Evolutionary conservation across 345 rosid species (phyloP), one percentile per base, ranked within the genome.

Genomic region (Cardamine resedifolia): DNA sequence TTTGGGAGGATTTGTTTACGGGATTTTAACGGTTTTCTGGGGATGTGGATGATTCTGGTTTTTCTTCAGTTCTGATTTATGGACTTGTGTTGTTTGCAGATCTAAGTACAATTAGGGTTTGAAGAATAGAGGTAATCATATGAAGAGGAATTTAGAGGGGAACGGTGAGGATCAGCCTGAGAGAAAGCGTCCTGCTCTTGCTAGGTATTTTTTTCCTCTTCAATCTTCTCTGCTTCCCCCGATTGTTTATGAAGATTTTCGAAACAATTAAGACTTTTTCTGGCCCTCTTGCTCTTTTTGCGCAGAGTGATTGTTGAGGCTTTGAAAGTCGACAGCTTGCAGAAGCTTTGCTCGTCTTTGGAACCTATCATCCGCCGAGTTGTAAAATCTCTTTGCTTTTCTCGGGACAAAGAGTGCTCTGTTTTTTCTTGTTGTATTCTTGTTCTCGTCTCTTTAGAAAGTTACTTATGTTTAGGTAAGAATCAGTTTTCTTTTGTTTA

Each of bases 361-460:
- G 98, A 93, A 77, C 97, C 98, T 36, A 82, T 93, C 60, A 87
- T 93, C 66, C 97, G 98, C 26, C 81, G 92, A 84, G 97, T 93
- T 72, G 98, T 93, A 90, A 86, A 90, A 26, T 55, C 60, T 66
- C 30, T 24, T 30, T 68, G 27, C 34, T 31, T 33, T 58, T 49
- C 38, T 20, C 50, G 1, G 23, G 52, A 7, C 4, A 39, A 38
- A 60, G 19, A 6, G 21, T 18, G 44, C 24, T 66, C 49, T 66
- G 23, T 50, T 34, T 34, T 14, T 26, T n/a, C n/a, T n/a, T n/a
- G 27, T 34, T 67, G 61, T 38, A n/a, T 50, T 19, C 51, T 18
- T 57, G 16, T 18, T 6, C 26, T 51, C 15, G 3, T 10, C 52
- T 55, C 38, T 55, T 16, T 55, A n/a, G 4, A 9, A 55, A 2